Evolutionary conservation across 2,329 filamentous ascomycete genomes (phyloP), one percentile per base, ranked within the genome.

Genomic region (Didymosphaeria variabile): DNA sequence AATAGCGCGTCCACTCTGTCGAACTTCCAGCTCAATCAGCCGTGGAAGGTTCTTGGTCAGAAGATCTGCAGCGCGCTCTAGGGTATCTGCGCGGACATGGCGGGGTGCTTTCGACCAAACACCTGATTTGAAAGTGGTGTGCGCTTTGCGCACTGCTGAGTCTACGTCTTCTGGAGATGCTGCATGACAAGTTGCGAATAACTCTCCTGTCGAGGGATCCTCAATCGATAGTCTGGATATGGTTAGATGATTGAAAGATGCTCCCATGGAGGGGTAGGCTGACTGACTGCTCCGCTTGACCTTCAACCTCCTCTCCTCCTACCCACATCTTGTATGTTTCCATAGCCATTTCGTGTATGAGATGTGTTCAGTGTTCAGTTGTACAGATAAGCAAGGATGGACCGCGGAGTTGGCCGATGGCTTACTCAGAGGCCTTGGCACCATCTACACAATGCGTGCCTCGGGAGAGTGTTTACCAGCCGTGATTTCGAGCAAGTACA

Each of bases 1-100:
- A 31, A 90, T 80, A 0, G 87, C 86, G 0, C 90, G 86, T 2
- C 90, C 90, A 0, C 90, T 92, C 74, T 92, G 90, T 36, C 76
- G 79, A 8, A 90, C 87, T 74, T 92, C 90, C 4, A 91, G 81
- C 9, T 79, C 75, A 53, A 91, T 88, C 42, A 92, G 82, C 0
- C 79, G 74, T 0, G 85, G 81, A 1, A 92, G 79, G 8, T 83
- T 79, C 0, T 74, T 72, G 1, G 81, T 80, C 3, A 91, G 81
- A 0, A 89, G 79, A 1, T 75, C 72, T 0, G 88, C 88, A 9
- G 86, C 85, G 55, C 80, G 85, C 55, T 90, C 87, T 13, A 91
- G 82, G 8, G 90, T 86, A 21, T 86, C 83, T 60, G 88, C 90
- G 23, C 89, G 86, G 10, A 79, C 70, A 53, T 89, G 84, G 17